Base-by-base conservation (phyloP, 345 rosid species). In the Iberis pinnata region DNA sequence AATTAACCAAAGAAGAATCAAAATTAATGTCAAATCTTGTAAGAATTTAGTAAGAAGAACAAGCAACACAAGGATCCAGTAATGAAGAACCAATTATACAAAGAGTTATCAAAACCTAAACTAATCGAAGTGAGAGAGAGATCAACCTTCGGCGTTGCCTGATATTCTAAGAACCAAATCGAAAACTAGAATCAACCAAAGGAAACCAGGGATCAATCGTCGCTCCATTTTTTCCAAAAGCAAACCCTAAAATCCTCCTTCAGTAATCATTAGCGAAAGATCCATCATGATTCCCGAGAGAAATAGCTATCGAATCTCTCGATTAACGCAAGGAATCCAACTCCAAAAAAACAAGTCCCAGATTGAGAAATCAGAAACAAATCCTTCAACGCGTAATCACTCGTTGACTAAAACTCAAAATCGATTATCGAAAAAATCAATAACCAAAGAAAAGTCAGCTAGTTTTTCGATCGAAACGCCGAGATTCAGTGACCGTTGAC, bases 71-170 rank as follows among this genome's bases (percentile, higher is more conserved):
- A 22, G 50, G 35, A 47, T 39, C 40, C 27, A 48, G 9, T 18
- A 19, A 33, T 44, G 31, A 14, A 41, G 49, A 25, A 9, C 15
- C 12, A 59, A 1, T 47, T 15, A 9, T 3, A 37, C 6, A 29
- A 25, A 49, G 37, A 60, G 41, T 31, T 13, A 37, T 27, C 13
- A 37, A 4, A 15, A 32, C 9, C 46, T 42, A 43, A 31, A 39
- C 36, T 29, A 31, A 27, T 3, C 37, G 40, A 33, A 55, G 25
- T 15, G 26, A 27, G 45, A 4, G 11, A 24, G 14, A 31, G 5
- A 18, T 27, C 42, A 9, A 88, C 95, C 97, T 80, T 88, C 97
- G 6, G 73, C 68, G 77, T 88, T 88, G 42, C 81, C 79, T 2
- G 78, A 26, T 32, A 73, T 83, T 61, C 79, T 72, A 43, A 67